Evolutionary conservation across 148 eudicot species (phyloP).

Genomic region (Suaeda aralocaspica): DNA sequence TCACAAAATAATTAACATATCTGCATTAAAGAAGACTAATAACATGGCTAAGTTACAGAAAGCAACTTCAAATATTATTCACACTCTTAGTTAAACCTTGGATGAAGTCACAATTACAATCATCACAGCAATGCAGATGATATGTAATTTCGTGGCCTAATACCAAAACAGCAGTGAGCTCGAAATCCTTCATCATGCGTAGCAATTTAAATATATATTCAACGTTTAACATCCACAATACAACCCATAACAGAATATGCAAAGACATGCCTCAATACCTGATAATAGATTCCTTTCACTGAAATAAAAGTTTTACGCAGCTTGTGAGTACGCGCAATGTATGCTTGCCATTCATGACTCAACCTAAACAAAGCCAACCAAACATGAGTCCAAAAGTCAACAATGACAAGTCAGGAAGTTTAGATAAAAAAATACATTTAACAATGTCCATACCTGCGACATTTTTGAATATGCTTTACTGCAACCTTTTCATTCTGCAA

Average conservation of each 20-base stretch:
- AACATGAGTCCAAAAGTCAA: background rate
- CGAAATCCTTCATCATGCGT: background rate
- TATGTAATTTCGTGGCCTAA: background rate
- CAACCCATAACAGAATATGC: background rate
- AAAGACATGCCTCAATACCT: constrained; percentile 39
- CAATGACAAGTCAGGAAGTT: background rate
- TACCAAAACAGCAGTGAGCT: background rate
- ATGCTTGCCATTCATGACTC: constrained; percentile 98
- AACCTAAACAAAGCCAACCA: constrained; percentile 40
- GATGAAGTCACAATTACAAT: background rate
- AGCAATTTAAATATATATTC: background rate
- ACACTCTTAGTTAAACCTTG: background rate
- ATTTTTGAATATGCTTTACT: constrained; percentile 71
- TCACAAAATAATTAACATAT: background rate
- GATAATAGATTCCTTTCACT: constrained; percentile 94
- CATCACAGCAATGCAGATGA: background rate
- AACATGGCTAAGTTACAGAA: background rate
- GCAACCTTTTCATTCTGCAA: constrained; percentile 67
- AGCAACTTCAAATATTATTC: background rate
- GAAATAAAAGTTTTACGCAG: constrained; percentile 80
- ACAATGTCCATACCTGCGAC: constrained; percentile 54
- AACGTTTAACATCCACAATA: background rate
- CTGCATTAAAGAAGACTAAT: background rate
- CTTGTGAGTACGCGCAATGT: constrained; percentile 79
- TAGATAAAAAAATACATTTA: background rate